Evolutionary conservation across 2,329 filamentous ascomycete genomes (phyloP), one percentile per base, ranked within the genome.

Genomic region (Paracorniculantispora psalliotae): DNA sequence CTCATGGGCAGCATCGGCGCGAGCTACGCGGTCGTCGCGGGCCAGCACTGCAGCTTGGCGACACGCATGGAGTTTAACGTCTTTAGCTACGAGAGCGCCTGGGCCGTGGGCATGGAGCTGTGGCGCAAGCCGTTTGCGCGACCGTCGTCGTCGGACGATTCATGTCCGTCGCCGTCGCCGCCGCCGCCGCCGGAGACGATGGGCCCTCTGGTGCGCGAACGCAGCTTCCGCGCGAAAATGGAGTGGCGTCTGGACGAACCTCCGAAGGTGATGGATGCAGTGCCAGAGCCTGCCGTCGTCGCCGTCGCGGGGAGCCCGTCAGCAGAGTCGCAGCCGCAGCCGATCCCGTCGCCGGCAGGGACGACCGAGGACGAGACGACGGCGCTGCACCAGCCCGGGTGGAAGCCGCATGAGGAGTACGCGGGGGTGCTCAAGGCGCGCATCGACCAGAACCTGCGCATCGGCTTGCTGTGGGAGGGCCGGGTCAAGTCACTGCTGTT

Each of bases 61-160:
- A 96, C 92, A 23, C 86, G 89, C 52, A 93, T 97, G 75, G 92
- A 96, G 69, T 99, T 99, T 75, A 99, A 99, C 68, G 89, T 97
- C 52, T 97, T 97, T 75, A 96, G 91, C 71, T 99, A 97, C 77
- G 94, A 99, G 77, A 96, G 91, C 69, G 90, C 94, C 60, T 88
- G 96, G 79, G 88, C 92, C 26, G 83, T 97, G 25, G 94, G 94
- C 15, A 90, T 91, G 76, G 94, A 99, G 76, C 78, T 97, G 46
- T 99, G 94, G 93, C 86, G 90, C 68, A 88, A 85, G 67, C 79
- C 78, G 21, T 71, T 75, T 17, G 59, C 65, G 62, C 73, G 77
- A 19, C 74, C 44, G 70, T 72, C 66, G 73, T 67, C 25, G 65
- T 6, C 9, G 37, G 51, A 44, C 2, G 21, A 12, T 7, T 4